A percentile compares a stretch with the other conserved stretches of the same genome.
phyloP scores from a whole-genome alignment of 2,329 filamentous ascomycete genomes.

The Xylariaceae sp. region DNA sequence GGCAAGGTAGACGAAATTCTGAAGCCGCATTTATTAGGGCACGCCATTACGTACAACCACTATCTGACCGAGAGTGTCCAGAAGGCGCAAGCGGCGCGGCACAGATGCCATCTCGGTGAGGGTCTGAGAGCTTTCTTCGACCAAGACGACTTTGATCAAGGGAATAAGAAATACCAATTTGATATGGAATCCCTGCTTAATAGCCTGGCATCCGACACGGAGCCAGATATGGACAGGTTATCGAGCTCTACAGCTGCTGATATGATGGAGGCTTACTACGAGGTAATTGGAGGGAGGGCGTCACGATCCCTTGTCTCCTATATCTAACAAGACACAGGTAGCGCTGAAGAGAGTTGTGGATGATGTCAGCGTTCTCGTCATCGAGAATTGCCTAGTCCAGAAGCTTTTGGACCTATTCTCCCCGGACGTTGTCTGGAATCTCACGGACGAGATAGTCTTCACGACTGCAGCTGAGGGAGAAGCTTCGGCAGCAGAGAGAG shows the following conservation, averaged over 20 bases:
- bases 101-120: background rate
- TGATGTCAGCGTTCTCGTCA: slow-evolving; percentile 23
- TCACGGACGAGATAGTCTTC: slow-evolving; percentile 1
- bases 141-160: too few species aligned
- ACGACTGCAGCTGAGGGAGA: slow-evolving; percentile 1
- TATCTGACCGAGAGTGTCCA: slow-evolving; percentile 27
- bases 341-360: slow-evolving; percentile 25
- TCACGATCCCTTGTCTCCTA: too few species aligned
- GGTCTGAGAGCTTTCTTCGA: background rate
- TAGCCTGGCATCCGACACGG: slow-evolving; percentile 1
- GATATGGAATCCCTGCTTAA: slow-evolving; percentile 3
- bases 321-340: slow-evolving; percentile 13
- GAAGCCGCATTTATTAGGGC: slow-evolving; percentile 14
- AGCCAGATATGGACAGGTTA: slow-evolving; percentile 14
- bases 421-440: slow-evolving; percentile 1
- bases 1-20: slow-evolving; percentile 19
- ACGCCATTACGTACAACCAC: slow-evolving; percentile 34
- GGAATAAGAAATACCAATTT: too few species aligned
- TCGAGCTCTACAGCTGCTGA: slow-evolving; percentile 13
- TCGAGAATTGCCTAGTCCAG: slow-evolving; percentile 25
- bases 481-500: background rate
- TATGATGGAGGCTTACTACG: slow-evolving; percentile 20
- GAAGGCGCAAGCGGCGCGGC: slow-evolving; percentile 13
- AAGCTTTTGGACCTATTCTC: slow-evolving; percentile 13
- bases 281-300: too few species aligned